These are phyloP conservation scores for Fusarium burgessii DNA, from an alignment of 2,329 filamentous ascomycete genomes.

Conservation along the genomic window DNA sequence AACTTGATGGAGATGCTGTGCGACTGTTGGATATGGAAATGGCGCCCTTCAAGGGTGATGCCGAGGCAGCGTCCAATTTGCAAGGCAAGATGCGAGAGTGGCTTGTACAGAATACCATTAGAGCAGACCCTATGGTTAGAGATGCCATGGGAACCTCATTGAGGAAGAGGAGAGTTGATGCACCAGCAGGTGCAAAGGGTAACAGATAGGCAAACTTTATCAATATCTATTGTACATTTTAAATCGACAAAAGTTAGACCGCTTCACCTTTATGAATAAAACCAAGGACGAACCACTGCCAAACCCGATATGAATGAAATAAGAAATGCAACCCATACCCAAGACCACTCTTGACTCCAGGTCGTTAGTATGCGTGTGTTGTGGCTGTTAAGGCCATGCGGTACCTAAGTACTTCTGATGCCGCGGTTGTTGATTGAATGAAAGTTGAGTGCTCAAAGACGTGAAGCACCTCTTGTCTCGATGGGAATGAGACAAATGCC, in stretches of 20 bases:
- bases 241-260: constrained; percentile 30
- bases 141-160: constrained; percentile 79
- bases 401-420: neutral
- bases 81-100: constrained; percentile 83
- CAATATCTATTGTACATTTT: constrained; percentile 26
- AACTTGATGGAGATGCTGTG: constrained; percentile 75
- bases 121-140: constrained; percentile 82
- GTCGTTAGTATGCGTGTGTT: constrained; percentile 35
- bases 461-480: constrained; percentile 70
- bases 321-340: constrained; percentile 30
- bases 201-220: constrained; percentile 50
- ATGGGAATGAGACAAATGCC: constrained; percentile 72
- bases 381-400: constrained; percentile 12
- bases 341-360: constrained; percentile 40
- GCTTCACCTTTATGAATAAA: constrained; percentile 24
- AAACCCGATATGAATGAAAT: constrained; percentile 19
- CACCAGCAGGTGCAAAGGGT: constrained; percentile 70
- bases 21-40: constrained; percentile 82
- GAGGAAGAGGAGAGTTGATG: constrained; percentile 70
- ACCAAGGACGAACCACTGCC: constrained; percentile 13
- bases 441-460: constrained; percentile 55
- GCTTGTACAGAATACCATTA: constrained; percentile 87
- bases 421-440: constrained; percentile 10
- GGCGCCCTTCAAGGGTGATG: constrained; percentile 82
- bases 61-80: constrained; percentile 67